Evolutionary conservation across 768 basidiomycete species (phyloP).

Genomic region (Suillus subaureus): DNA sequence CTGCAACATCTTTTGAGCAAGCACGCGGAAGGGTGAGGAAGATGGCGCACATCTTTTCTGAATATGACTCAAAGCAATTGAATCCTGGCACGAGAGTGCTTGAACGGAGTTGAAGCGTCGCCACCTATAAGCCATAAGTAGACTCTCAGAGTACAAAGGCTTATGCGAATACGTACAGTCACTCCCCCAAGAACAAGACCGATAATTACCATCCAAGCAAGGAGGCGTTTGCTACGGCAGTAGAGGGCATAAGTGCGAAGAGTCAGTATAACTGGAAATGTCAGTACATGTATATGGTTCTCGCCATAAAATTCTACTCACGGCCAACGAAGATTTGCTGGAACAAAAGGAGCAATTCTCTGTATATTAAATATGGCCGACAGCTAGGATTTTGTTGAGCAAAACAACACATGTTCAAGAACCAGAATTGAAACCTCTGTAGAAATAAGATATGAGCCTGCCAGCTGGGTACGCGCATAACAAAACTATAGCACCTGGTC

Average conservation of each 20-base stretch:
- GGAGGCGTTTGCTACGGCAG: conserved; percentile 39
- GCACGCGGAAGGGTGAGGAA: neutral
- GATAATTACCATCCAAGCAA: conserved; percentile 37
- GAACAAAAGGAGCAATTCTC: conserved; percentile 43
- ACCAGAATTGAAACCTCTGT: conserved; percentile 10
- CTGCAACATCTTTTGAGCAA: neutral
- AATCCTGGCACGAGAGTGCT: neutral
- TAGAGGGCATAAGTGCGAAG: conserved; percentile 58
- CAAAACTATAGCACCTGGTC: neutral
- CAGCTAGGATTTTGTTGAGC: conserved; percentile 37
- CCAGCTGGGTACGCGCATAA: neutral
- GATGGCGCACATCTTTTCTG: neutral
- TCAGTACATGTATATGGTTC: neutral
- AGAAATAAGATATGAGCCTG: neutral
- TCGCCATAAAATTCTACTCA: conserved; percentile 27
- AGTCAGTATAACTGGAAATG: conserved; percentile 42
- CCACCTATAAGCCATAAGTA: neutral
- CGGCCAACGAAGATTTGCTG: conserved; percentile 51
- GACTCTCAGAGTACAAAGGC: neutral
- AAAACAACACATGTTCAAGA: neutral
- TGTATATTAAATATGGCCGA: conserved; percentile 37
- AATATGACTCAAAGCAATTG: neutral
- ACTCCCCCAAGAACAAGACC: conserved; percentile 34
- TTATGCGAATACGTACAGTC: conserved; percentile 36
- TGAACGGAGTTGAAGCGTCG: neutral